Evolutionary conservation across 148 eudicot species (phyloP), one percentile per base, ranked within the genome.

Genomic region (Nyssa sinensis): DNA sequence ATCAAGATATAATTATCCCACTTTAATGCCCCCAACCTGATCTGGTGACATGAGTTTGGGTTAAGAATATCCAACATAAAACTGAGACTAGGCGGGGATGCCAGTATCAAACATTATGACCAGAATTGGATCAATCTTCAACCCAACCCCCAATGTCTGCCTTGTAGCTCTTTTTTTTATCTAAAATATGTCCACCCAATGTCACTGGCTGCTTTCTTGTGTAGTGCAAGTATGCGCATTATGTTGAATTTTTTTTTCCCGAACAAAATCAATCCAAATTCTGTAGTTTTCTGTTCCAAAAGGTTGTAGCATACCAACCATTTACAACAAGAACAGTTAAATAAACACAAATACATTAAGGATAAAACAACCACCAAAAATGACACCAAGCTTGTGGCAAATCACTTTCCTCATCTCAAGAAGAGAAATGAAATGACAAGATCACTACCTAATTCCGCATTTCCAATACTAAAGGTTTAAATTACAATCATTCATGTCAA

Each of bases 351-450:
- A 7, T 11, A 34, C 17, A 66, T 25, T 28, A 24, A 57, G 27
- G 41, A 16, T 30, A 4, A 69, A 49, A 29, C 9, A 1, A 67
- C 69, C 21, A 65, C 58, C 6, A 39, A 12, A 16, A 9, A 67
- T 25, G 31, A 16, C 21, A 16, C 30, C 33, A 27, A 8, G 3
- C 37, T 69, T 29, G 30, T 6, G 21, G 23, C 27, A 19, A 49
- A 47, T 47, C 60, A 49, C 37, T 49, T 49, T 7, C 14, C 25
- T 14, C 7, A 25, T 21, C 55, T 7, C 9, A 13, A 47, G n/a
- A 68, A 44, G 58, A 47, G 33, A 51, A 16, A 67, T 27, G 24
- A 44, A 69, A 69, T 14, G n/a, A 30, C 25, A 69, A 51, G 39
- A 17, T 53, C 29, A 70, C 62, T 5, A n/a, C 29, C 8, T 21